Evolutionary conservation across 192 early-diverging fungal genomes (phyloP).

Genomic region (Coemansia umbellata): DNA sequence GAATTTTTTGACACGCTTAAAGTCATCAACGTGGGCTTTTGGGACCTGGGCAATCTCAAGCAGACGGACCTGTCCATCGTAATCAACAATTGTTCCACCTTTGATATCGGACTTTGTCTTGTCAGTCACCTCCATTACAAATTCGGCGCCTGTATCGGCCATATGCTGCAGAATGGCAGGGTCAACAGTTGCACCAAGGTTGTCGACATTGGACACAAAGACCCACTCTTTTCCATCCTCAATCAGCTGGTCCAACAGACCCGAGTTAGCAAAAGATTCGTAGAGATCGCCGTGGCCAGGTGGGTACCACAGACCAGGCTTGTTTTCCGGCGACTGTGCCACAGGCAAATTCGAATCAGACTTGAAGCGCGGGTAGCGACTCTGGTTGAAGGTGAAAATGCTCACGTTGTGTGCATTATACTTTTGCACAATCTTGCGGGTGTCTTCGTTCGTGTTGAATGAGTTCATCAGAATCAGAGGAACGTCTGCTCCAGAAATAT

Average conservation of each 20-base stretch:
- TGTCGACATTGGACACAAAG: constrained; percentile 99
- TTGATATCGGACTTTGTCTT: constrained; percentile 99
- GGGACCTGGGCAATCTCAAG: constrained; percentile 99
- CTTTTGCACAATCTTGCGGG: constrained; percentile 96
- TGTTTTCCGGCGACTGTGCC: constrained; percentile 66
- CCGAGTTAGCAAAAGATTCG: constrained; percentile 90
- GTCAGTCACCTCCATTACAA: constrained; percentile 99
- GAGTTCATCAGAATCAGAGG: constrained; percentile 99
- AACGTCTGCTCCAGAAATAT: constrained; percentile 80
- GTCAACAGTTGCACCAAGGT: constrained; percentile 96
- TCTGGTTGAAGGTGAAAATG: constrained; percentile 98
- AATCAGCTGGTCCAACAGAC: constrained; percentile 88
- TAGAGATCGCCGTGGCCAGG: constrained; percentile 99
- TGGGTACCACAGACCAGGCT: constrained; percentile 68
- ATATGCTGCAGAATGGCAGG: constrained; percentile 88
- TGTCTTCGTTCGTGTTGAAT: constrained; percentile 99
- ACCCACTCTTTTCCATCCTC: constrained; percentile 97
- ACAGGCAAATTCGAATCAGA: constrained; percentile 90
- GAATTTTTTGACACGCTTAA: constrained; percentile 99
- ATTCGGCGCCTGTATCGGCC: constrained; percentile 82
- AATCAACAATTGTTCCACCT: constrained; percentile 98
- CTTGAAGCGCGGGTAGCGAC: constrained; percentile 86
- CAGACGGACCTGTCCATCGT: constrained; percentile 88
- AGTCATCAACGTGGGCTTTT: constrained; percentile 92
- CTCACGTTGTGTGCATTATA: constrained; percentile 88